phyloP scores from a whole-genome alignment of 176 grass and related monocot species.

The Musa beccarii region DNA sequence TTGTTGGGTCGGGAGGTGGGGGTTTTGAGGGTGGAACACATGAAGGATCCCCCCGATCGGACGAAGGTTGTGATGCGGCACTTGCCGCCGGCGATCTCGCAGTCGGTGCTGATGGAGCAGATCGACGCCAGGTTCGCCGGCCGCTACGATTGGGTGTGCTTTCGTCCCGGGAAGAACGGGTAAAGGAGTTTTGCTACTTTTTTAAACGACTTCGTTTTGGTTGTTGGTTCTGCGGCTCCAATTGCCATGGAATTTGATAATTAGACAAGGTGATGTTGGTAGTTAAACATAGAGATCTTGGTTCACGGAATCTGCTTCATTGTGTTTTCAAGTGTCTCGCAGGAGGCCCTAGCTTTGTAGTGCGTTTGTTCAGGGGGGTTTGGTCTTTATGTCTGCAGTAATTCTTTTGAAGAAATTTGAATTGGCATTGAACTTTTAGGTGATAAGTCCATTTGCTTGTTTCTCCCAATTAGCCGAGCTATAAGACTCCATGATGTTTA shows the following conservation, averaged over 20 bases:
- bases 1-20: not conserved
- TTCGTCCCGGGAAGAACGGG: conserved; percentile 83
- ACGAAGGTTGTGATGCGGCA: conserved; percentile 87
- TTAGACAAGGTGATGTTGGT: not conserved
- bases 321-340: too few relatives aligned
- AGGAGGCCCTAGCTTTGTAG: too few relatives aligned
- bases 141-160: conserved; percentile 74
- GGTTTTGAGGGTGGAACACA: conserved; percentile 16
- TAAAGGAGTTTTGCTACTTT: conserved; percentile 6
- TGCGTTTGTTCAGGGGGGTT: not conserved
- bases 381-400: not conserved
- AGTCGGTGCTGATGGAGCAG: conserved; percentile 75
- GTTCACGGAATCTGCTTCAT: too few relatives aligned
- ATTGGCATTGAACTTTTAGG: not conserved
- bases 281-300: too few relatives aligned
- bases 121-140: conserved; percentile 80
- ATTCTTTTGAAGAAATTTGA: not conserved
- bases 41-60: conserved; percentile 74
- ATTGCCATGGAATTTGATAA: not conserved
- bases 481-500: too few relatives aligned
- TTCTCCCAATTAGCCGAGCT: too few relatives aligned
- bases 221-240: not conserved
- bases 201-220: not conserved
- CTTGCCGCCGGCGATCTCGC: conserved; percentile 68
- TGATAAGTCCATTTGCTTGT: too few relatives aligned